phyloP scores from a whole-genome alignment of 2,329 filamentous ascomycete species.

The Fonsecaea erecta region DNA sequence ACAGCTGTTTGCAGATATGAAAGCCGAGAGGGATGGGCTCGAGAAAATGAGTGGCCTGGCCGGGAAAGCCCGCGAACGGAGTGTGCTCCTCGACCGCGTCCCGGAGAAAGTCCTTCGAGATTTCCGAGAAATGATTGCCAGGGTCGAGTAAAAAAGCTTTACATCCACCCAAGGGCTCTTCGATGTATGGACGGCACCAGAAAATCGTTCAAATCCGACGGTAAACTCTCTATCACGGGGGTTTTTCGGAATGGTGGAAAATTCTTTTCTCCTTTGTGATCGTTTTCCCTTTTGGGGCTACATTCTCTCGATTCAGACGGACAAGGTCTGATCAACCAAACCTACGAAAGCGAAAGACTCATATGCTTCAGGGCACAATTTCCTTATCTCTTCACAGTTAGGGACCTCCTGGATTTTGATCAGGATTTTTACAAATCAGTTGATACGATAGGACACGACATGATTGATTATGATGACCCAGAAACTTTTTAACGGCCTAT shows the following conservation, averaged over 20 bases:
- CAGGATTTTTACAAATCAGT: conserved; percentile 4
- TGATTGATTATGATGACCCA: conserved; percentile 19
- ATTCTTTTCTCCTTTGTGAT: neutral
- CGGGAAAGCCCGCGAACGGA: conserved; percentile 87
- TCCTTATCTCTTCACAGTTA: conserved; percentile 20
- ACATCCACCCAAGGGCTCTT: neutral
- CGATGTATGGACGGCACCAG: neutral
- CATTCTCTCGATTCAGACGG: conserved; percentile 37
- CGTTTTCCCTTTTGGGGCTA: neutral
- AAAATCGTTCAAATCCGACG: neutral
- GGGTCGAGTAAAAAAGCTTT: conserved; percentile 54
- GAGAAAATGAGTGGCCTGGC: conserved; percentile 59
- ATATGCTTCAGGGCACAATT: conserved; percentile 34
- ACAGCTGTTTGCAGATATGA: conserved; percentile 78
- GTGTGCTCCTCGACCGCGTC: conserved; percentile 91
- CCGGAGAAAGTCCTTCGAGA: conserved; percentile 88
- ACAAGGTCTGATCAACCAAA: conserved; percentile 21
- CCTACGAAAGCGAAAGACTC: conserved; percentile 35
- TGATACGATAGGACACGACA: conserved; percentile 19
- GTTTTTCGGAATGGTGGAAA: neutral
- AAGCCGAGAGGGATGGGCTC: conserved; percentile 66
- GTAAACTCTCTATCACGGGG: neutral
- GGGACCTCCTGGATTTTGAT: conserved; percentile 7
- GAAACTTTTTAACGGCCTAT: conserved; percentile 18
- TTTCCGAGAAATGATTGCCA: conserved; percentile 88